Conservation (phyloP, 2,329 filamentous ascomycete genomes). For the Pestalotiopsis sp. region DNA sequence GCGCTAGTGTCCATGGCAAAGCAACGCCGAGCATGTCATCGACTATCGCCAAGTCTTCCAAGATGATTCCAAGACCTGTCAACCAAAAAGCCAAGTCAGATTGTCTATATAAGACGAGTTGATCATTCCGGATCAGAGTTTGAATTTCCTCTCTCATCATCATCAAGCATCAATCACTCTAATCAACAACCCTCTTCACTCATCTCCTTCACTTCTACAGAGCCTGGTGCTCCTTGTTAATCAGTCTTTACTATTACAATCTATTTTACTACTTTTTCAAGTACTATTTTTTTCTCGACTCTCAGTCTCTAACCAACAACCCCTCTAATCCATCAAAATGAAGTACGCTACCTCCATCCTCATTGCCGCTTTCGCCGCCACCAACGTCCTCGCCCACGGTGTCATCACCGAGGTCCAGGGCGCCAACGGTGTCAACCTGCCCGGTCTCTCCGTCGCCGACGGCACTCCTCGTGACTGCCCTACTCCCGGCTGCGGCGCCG, state of each 20-base stretch:
- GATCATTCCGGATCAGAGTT: background rate
- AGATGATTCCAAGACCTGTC: slow-evolving; percentile 14
- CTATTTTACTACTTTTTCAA: background rate
- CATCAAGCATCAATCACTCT: slow-evolving; percentile 15
- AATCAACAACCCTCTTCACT: slow-evolving; percentile 8
- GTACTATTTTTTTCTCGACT: background rate
- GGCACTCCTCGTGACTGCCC: slow-evolving; percentile 68
- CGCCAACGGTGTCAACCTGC: slow-evolving; percentile 21
- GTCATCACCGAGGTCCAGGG: slow-evolving; percentile 19
- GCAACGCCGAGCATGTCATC: slow-evolving; percentile 1
- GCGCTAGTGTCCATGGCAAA: background rate
- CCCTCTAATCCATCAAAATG: slow-evolving; percentile 16
- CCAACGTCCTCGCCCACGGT: slow-evolving; percentile 18
- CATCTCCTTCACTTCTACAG: slow-evolving; percentile 13
- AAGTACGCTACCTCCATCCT: slow-evolving; percentile 15
- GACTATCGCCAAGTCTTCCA: slow-evolving; percentile 7
- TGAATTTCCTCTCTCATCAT: background rate
- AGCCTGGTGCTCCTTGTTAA: slow-evolving; percentile 15
- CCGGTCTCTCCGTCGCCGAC: slow-evolving; percentile 48
- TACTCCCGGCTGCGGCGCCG: slow-evolving; percentile 58
- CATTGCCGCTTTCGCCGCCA: slow-evolving; percentile 18
- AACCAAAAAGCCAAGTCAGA: slow-evolving; percentile 8
- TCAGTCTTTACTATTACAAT: slow-evolving; percentile 7
- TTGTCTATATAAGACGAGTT: slow-evolving; percentile 9
- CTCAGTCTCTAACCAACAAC: background rate